These are phyloP conservation scores for Zymoseptoria pseudotritici DNA, from an alignment of 2,329 filamentous ascomycete species.

Conservation along the genomic window DNA sequence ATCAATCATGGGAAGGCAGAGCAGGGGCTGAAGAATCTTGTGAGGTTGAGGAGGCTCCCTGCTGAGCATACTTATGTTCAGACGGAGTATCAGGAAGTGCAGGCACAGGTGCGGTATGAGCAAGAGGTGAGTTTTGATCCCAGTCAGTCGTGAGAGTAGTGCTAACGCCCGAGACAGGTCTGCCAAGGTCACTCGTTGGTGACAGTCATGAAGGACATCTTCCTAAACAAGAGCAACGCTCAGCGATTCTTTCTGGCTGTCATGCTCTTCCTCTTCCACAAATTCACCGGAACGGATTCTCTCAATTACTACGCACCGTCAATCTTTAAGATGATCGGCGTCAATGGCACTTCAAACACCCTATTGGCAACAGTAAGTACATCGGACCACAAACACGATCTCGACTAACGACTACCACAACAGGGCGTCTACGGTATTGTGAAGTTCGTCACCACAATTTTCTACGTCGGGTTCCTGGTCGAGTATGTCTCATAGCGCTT, in stretches of 20 bases:
- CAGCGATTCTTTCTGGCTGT: constrained; percentile 65
- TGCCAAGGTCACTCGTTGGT: not conserved
- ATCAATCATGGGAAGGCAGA: constrained; percentile 28
- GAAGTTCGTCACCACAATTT: constrained; percentile 59
- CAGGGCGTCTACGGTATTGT: constrained; percentile 60
- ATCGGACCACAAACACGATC: not conserved
- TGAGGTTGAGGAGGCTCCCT: constrained; percentile 24
- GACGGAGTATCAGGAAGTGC: constrained; percentile 56
- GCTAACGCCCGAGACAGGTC: not conserved
- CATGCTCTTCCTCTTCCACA: constrained; percentile 62
- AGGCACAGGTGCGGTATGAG: constrained; percentile 59
- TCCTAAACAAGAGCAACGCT: constrained; percentile 59
- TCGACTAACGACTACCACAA: constrained; percentile 1
- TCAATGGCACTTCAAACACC: constrained; percentile 59
- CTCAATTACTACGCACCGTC: constrained; percentile 73
- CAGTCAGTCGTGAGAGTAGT: too few species aligned
- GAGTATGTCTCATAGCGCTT: constrained; percentile 48
- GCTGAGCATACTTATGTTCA: constrained; percentile 28
- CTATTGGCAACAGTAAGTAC: constrained; percentile 58
- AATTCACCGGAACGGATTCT: constrained; percentile 57
- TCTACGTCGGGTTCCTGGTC: constrained; percentile 70
- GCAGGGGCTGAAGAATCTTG: constrained; percentile 24
- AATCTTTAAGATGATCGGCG: constrained; percentile 64
- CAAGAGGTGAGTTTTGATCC: constrained; percentile 45
- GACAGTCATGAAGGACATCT: constrained; percentile 50